Percentiles rank a stretch among this genome's conserved stretches.
Conservation (phyloP, 1,284 basidiomycete species). For the Pterulicium gracile region DNA sequence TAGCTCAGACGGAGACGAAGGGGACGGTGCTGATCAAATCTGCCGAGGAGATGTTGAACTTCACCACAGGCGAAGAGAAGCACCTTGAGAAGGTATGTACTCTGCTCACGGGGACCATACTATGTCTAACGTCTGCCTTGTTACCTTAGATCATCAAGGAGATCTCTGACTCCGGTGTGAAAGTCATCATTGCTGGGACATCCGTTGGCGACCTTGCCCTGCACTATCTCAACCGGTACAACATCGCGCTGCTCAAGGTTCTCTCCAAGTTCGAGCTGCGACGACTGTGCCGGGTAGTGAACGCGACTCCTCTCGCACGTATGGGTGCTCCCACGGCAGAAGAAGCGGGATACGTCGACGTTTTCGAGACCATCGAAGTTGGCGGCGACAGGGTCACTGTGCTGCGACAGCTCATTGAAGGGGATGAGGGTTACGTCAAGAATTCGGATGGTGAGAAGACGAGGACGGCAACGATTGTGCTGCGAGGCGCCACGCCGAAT, state of each 20-base stretch:
- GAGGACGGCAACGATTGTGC: slow-evolving; percentile 86
- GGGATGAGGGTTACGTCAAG: slow-evolving; percentile 48
- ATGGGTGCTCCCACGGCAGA: slow-evolving; percentile 94
- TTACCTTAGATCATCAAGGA: slow-evolving; percentile 83
- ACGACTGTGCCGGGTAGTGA: slow-evolving; percentile 88
- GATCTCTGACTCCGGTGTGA: slow-evolving; percentile 92
- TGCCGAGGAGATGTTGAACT: slow-evolving; percentile 95
- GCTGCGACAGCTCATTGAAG: slow-evolving; percentile 71
- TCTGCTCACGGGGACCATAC: too few relatives aligned
- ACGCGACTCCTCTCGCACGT: slow-evolving; percentile 92
- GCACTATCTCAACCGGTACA: slow-evolving; percentile 92
- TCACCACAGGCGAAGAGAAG: slow-evolving; percentile 91
- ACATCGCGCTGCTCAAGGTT: slow-evolving; percentile 94
- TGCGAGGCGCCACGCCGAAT: slow-evolving; percentile 95
- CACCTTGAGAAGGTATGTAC: slow-evolving; percentile 86
- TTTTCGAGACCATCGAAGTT: slow-evolving; percentile 93
- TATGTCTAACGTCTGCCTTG: neutral
- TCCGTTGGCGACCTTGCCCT: slow-evolving; percentile 92
- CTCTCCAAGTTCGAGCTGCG: slow-evolving; percentile 98
- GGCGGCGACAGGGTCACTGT: slow-evolving; percentile 98
- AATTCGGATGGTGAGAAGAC: slow-evolving; percentile 53
- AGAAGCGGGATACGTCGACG: slow-evolving; percentile 90
- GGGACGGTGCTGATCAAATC: slow-evolving; percentile 96
- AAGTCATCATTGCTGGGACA: slow-evolving; percentile 89
- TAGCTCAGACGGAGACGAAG: slow-evolving; percentile 97